Percentiles rank a stretch among this genome's conserved stretches.
These are phyloP conservation scores for Ligustrum vulgare DNA, from an alignment of 257 asterid species.

Conservation along the genomic window DNA sequence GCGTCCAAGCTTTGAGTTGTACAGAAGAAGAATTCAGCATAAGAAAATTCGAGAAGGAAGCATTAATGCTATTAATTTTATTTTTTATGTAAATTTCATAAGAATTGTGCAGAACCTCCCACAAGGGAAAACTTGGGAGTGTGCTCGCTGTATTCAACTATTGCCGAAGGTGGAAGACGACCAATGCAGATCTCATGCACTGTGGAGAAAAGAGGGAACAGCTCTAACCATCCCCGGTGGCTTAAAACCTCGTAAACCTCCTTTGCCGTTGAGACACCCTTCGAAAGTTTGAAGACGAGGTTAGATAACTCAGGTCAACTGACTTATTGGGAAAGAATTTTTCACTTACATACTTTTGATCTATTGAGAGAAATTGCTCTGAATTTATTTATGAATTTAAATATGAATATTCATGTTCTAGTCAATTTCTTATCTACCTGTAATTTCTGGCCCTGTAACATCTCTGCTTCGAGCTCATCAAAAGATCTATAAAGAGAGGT, in stretches of 20 bases:
- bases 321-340: conserved; percentile 1
- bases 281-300: conserved; percentile 6
- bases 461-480: conserved; percentile 89
- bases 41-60: not conserved
- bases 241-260: conserved; percentile 78
- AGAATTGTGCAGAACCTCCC: conserved; percentile 51
- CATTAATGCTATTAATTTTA: not conserved
- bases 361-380: no score
- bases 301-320: conserved; percentile 3
- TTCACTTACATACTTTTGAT: not conserved
- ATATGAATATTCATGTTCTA: no score
- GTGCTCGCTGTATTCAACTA: conserved; percentile 66
- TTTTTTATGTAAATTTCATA: conserved; percentile 23
- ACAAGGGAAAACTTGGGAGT: conserved; percentile 50
- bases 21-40: conserved; percentile 5
- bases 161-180: conserved; percentile 74
- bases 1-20: not conserved
- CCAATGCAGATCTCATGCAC: conserved; percentile 89
- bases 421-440: conserved; percentile 45
- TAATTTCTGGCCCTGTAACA: conserved; percentile 91
- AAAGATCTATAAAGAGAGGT: conserved; percentile 42
- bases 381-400: no score
- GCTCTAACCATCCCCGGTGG: conserved; percentile 78
- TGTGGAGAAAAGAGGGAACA: conserved; percentile 83
- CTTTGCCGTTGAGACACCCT: conserved; percentile 93